Base-by-base conservation (phyloP, 2,329 filamentous ascomycete genomes). In the Trichoderma atroviride region DNA sequence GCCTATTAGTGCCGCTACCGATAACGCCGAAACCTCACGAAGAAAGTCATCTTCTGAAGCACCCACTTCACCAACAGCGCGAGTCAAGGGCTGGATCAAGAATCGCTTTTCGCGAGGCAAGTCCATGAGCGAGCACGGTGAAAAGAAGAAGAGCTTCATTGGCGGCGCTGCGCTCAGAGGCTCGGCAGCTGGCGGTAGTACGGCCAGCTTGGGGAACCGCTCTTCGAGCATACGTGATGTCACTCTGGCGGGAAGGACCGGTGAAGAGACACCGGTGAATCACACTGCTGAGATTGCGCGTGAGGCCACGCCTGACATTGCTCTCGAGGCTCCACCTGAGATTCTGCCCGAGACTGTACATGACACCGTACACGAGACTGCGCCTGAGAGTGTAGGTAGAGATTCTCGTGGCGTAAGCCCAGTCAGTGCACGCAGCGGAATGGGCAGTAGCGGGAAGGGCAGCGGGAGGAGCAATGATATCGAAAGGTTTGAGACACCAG, bases 11-110 rank as follows among this genome's bases (percentile, higher is more conserved):
- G 37, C n/a, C 9, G 55, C 40, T 52, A 22, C 14, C 3, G 63
- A 59, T 22, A 27, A 16, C 40, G 6, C 6, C 13, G 52, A 65
- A 14, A 16, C n/a, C 24, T 69, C 68, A 31, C 60, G 47, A 14
- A 43, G 47, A 27, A 65, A 60, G 27, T 59, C 68, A 7, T 24
- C 43, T 7, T 19, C 43, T 11, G 61, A 70, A 31, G 70, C 57
- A 16, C 69, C 75, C 4, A 74, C 74, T 6, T 81, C 79, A 5
- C 78, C 79, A 19, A 79, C 76, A 4, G 78, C 79, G 61, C 83
- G 82, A 70, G 82, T 87, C 55, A 87, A 83, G 72, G 82, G 81
- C 50, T 88, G 87, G 87, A 80, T 89, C 66, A 88, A 85, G 75
- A 84, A 83, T 29, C 84, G 83, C 6, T 85, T 88, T 70, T 82